Evolutionary conservation across 169 alveolate genomes (phyloP), one percentile per base, ranked within the genome.

Genomic region (Plasmodium sp.): DNA sequence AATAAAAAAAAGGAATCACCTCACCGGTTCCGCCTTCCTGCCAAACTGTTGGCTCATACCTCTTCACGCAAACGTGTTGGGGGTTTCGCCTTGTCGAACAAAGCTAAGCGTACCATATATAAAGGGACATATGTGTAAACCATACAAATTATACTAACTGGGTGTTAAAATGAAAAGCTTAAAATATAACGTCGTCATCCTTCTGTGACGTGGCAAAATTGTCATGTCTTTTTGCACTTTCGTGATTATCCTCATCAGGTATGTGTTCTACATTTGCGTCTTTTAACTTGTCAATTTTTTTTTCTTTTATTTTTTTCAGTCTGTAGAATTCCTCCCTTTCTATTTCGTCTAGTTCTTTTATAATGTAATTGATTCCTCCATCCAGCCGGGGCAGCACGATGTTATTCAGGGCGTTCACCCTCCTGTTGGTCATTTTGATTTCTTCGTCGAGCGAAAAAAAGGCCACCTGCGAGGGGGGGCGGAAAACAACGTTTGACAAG

Each of bases 391-490:
- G 99, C 84, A 99, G 97, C 45, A 98, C 99, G 77, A 98, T 98
- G 91, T 98, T 98, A 94, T 99, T 99, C 41, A 99, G 96, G 67
- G 99, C 99, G 96, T 99, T 98, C 27, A 98, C 99, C 95, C 99
- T 98, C 95, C 99, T 94, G 96, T 98, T 98, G 36, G 99, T 98
- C 97, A 98, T 98, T 95, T 98, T 98, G 72, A 99, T 98, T 54
- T 98, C 99, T 96, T 99, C 99, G 94, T 98, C 99, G 74, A 99
- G 96, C 72, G 99, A 98, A 81, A 98, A 96, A 96, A 98, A 98
- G 86, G 99, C 97, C 41, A 99, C 98, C 97, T 95, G 75, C 45
- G 71, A 48, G 7, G 54, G 41, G 56, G 39, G 3, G 75, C 14
- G 27, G 43, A 27, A 27, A 0, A 85, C 22, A 3, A 74, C 14